Conservation (phyloP, 768 basidiomycete genomes). For the Xerocomus brunneocitrinus region DNA sequence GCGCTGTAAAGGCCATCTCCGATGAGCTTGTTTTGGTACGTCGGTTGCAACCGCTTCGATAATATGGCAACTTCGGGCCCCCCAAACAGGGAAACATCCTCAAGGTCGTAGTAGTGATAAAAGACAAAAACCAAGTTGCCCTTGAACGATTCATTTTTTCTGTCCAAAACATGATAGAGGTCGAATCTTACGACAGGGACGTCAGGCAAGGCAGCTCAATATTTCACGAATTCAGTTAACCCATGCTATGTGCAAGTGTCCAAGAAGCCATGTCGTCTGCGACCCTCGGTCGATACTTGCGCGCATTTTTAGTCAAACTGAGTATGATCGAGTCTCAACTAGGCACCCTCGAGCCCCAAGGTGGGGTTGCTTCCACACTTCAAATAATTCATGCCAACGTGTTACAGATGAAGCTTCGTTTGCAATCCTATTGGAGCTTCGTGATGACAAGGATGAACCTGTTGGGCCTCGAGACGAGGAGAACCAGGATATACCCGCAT, state of each 20-base stretch:
- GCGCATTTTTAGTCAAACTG: slow-evolving; percentile 79
- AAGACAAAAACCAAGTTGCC: slow-evolving; percentile 70
- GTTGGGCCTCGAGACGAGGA: slow-evolving; percentile 43
- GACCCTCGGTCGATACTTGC: slow-evolving; percentile 70
- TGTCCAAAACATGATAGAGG: slow-evolving; percentile 72
- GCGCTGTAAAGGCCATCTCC: slow-evolving; percentile 73
- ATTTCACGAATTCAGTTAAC: background rate
- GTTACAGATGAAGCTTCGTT: slow-evolving; percentile 67
- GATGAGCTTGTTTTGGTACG: slow-evolving; percentile 70
- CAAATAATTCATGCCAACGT: background rate
- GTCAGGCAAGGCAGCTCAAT: slow-evolving; percentile 42
- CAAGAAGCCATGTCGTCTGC: slow-evolving; percentile 63
- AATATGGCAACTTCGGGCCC: background rate
- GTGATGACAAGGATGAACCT: slow-evolving; percentile 57
- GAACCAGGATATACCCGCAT: slow-evolving; percentile 60
- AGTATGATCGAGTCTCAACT: slow-evolving; percentile 73
- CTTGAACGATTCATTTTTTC: slow-evolving; percentile 91
- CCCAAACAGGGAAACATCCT: slow-evolving; percentile 64
- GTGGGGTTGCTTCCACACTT: slow-evolving; percentile 28
- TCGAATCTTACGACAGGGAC: slow-evolving; percentile 67
- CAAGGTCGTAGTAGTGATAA: slow-evolving; percentile 80
- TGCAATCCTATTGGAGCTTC: slow-evolving; percentile 76
- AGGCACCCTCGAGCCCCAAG: slow-evolving; percentile 51
- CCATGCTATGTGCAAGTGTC: slow-evolving; percentile 42
- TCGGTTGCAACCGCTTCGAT: background rate